phyloP scores from a whole-genome alignment of 1,284 basidiomycete genomes.

The Marasmius fiardii region DNA sequence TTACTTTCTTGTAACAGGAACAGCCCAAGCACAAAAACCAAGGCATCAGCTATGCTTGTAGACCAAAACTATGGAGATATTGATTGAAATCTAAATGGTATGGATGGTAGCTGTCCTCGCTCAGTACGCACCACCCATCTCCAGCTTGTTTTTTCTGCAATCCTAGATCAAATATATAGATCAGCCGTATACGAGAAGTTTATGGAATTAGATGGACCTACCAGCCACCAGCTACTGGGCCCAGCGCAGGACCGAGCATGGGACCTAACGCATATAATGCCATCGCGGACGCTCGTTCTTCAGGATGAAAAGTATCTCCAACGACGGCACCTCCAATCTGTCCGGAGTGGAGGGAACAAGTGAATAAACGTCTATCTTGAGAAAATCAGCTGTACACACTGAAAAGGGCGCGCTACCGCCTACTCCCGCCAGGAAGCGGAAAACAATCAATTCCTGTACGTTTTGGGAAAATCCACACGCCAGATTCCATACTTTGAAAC shows the following conservation, averaged over 20 bases:
- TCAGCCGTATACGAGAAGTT: too few species aligned
- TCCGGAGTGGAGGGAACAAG: background rate
- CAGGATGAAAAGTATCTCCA: slow-evolving; percentile 66
- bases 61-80: slow-evolving; percentile 49
- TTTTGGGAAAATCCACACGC: slow-evolving; percentile 42
- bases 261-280: slow-evolving; percentile 61
- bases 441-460: slow-evolving; percentile 35
- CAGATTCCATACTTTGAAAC: slow-evolving; percentile 33
- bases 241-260: background rate
- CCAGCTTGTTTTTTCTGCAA: slow-evolving; percentile 58
- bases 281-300: slow-evolving; percentile 66
- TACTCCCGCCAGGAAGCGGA: slow-evolving; percentile 42
- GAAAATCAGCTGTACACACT: slow-evolving; percentile 19
- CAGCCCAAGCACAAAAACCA: slow-evolving; percentile 50
- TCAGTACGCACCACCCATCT: slow-evolving; percentile 52
- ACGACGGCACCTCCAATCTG: slow-evolving; percentile 68
- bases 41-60: slow-evolving; percentile 49
- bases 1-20: slow-evolving; percentile 64
- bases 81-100: background rate
- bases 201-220: background rate
- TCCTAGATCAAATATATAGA: slow-evolving; percentile 30
- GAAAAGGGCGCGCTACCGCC: slow-evolving; percentile 39
- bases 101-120: background rate
- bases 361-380: too few species aligned
- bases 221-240: slow-evolving; percentile 9